Evolutionary conservation across 805 yeast species (phyloP).

Genomic region (Metschnikowia henanensis): DNA sequence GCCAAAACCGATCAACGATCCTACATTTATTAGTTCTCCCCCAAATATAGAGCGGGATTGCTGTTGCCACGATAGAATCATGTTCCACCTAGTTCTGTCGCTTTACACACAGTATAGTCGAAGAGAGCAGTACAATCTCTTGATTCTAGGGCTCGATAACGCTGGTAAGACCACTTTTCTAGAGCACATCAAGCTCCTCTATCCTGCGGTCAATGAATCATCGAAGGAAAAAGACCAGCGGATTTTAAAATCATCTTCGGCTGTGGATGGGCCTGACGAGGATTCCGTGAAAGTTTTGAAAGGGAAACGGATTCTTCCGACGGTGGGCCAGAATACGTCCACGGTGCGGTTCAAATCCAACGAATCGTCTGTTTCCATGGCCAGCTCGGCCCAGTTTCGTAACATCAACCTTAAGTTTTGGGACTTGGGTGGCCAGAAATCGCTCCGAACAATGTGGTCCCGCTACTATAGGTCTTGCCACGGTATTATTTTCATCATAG

Average conservation of each 20-base stretch:
- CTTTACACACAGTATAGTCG: slow-evolving; percentile 45
- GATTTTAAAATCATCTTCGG: slow-evolving; percentile 12
- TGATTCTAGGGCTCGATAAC: slow-evolving; percentile 89
- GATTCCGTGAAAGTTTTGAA: slow-evolving; percentile 28
- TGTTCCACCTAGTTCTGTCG: slow-evolving; percentile 47
- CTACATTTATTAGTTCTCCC: too few species aligned
- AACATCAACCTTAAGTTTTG: slow-evolving; percentile 72
- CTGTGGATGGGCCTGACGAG: slow-evolving; percentile 15
- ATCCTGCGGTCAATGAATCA: slow-evolving; percentile 28
- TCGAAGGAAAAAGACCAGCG: slow-evolving; percentile 17
- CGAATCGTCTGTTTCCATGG: slow-evolving; percentile 40
- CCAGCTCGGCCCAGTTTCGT: slow-evolving; percentile 32
- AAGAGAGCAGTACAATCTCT: slow-evolving; percentile 46
- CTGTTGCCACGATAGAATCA: slow-evolving; percentile 8
- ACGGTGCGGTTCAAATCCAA: slow-evolving; percentile 31
- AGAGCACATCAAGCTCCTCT: slow-evolving; percentile 41
- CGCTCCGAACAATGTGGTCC: slow-evolving; percentile 84
- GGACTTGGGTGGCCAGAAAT: slow-evolving; percentile 96
- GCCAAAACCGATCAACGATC: too few species aligned
- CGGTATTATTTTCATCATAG: slow-evolving; percentile 90
- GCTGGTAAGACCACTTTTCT: slow-evolving; percentile 81
- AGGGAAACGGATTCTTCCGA: slow-evolving; percentile 73
- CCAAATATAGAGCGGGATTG: neutral
- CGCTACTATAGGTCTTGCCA: slow-evolving; percentile 84
- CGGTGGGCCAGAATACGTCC: slow-evolving; percentile 88